phyloP scores from a whole-genome alignment of 1,139 yeast species.

The Sugiyamaella sp. region DNA sequence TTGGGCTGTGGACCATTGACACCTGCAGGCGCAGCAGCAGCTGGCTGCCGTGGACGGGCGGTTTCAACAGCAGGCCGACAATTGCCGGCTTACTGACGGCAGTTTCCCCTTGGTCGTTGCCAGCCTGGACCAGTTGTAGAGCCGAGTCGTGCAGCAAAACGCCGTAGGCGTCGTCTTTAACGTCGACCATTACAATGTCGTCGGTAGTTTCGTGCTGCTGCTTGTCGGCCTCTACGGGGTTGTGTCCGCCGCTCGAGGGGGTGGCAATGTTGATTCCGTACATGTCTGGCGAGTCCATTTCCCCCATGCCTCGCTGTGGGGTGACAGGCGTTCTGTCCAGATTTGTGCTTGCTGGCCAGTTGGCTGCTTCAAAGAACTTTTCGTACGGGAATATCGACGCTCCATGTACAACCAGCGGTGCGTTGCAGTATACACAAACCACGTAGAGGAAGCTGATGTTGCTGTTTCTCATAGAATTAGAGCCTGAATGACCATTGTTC shows the following conservation, averaged over 20 bases:
- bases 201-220: constrained; percentile 26
- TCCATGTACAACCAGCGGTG: constrained; percentile 55
- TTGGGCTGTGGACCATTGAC: constrained; percentile 38
- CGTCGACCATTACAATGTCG: constrained; percentile 38
- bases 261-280: constrained; percentile 43
- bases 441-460: constrained; percentile 66
- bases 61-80: constrained; percentile 27
- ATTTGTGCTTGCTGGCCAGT: constrained; percentile 11
- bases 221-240: constrained; percentile 21
- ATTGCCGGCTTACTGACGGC: constrained; percentile 21
- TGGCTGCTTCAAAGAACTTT: constrained; percentile 19
- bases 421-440: constrained; percentile 68
- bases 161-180: constrained; percentile 58
- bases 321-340: constrained; percentile 35
- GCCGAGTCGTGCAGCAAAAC: constrained; percentile 49
- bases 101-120: constrained; percentile 16
- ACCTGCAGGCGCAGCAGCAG: constrained; percentile 38
- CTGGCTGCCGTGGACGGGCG: constrained; percentile 21
- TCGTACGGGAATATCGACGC: constrained; percentile 38
- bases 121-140: constrained; percentile 18
- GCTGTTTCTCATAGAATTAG: constrained; percentile 36
- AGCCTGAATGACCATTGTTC: not conserved
- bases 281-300: constrained; percentile 46
- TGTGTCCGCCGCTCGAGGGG: constrained; percentile 36
- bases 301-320: constrained; percentile 38